Evolutionary conservation across 2,329 filamentous ascomycete species (phyloP), one percentile per base, ranked within the genome.

Genomic region (Lachnellula willkommii): DNA sequence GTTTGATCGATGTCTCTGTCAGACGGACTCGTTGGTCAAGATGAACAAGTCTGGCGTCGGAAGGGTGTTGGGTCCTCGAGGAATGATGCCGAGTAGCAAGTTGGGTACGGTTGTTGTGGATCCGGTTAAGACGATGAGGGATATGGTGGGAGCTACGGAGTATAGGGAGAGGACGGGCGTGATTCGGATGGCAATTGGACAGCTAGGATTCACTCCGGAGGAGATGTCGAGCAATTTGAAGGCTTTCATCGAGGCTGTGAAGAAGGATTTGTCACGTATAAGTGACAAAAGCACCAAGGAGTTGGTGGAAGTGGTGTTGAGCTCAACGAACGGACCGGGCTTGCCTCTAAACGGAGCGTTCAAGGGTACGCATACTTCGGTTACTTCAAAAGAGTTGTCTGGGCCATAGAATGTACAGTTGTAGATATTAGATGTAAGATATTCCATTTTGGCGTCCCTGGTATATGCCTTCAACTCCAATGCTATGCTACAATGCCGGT

Each of bases 41-140:
- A 76, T 99, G 67, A 88, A 87, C 70, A 92, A 94, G 76, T 87
- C 91, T 37, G 83, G 82, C 0, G 72, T 99, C 60, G 93, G 88
- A 61, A 82, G 87, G 62, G 80, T 96, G 45, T 78, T 99, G 20
- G 94, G 94, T 67, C 94, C 95, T 47, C 86, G 83, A 72, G 92
- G 92, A 2, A 73, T 99, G 68, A 97, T 99, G 94, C 94, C 94
- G 5, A 95, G 83, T 70, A 75, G 81, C 58, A 96, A 96, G 78
- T 84, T 84, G 60, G 91, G 90, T 62, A 97, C 94, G 0, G 88
- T 99, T 54, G 90, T 95, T 24, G 87, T 82, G 68, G 88, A 95
- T 69, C 81, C 96, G 15, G 80, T 80, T 53, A 73, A 78, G n/a
- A 80, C 85, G 36, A 88, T 99, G 67, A 83, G 82, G 66, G 89